Evolutionary conservation across 2,329 filamentous ascomycete genomes (phyloP).

Genomic region (Sclerotinia nivalis): DNA sequence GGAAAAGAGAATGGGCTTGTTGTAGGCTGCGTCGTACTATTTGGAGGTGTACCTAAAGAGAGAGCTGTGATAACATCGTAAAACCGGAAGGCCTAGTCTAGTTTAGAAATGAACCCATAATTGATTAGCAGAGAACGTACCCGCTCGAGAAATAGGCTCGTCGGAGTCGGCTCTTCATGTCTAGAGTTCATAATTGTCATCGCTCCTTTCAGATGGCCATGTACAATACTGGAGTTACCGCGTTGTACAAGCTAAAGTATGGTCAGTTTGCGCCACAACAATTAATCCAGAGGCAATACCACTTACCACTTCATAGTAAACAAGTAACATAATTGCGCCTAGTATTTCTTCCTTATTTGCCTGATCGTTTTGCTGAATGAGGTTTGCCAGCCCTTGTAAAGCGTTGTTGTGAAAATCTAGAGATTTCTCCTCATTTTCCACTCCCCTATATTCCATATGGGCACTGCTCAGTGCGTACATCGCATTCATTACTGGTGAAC

Average conservation of each 20-base stretch:
- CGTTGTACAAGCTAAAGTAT: conserved; percentile 57
- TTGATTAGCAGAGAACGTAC: conserved; percentile 44
- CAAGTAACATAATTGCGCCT: conserved; percentile 60
- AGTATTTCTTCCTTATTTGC: conserved; percentile 58
- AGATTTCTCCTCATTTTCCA: conserved; percentile 55
- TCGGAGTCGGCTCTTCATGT: conserved; percentile 49
- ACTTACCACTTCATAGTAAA: conserved; percentile 65
- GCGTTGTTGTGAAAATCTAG: conserved; percentile 60
- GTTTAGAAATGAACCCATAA: conserved; percentile 35
- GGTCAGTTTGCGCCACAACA: conserved; percentile 27
- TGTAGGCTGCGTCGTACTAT: conserved; percentile 52
- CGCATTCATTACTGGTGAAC: conserved; percentile 70
- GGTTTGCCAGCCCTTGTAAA: conserved; percentile 55
- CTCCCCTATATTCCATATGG: conserved; percentile 70
- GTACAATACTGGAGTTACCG: conserved; percentile 59
- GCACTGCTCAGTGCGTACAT: conserved; percentile 82
- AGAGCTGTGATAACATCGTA: conserved; percentile 66
- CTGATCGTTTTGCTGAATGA: conserved; percentile 55
- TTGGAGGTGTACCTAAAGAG: conserved; percentile 58
- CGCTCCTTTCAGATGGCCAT: conserved; percentile 61
- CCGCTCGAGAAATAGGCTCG: conserved; percentile 59
- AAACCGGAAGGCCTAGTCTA: conserved; percentile 59
- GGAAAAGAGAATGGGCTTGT: conserved; percentile 51
- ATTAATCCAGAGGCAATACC: background rate
- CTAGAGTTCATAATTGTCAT: conserved; percentile 59